Base-by-base conservation (phyloP, 352 stramenopile genomes). In the Aphanomyces stellatus region DNA sequence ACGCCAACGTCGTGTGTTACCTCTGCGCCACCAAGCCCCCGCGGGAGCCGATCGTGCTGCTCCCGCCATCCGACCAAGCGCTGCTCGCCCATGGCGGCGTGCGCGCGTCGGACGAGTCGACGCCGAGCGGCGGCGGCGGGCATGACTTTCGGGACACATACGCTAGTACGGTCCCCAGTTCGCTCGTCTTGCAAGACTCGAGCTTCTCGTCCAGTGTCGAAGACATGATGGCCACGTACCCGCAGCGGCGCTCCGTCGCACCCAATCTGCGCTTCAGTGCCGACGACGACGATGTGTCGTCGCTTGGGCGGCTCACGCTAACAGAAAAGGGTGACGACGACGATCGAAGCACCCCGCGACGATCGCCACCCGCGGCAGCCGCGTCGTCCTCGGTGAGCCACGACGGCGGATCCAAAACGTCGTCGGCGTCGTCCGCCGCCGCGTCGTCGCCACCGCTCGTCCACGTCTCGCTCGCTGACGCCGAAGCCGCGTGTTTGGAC, bases 211-310 rank as follows among this genome's bases (percentile, higher is more conserved):
- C 30, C 17, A 57, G 49, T 24, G 27, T 1, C 11, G 49, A 57
- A 30, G 49, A 57, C 30, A 17, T 57, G 19, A 57, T 57, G 49
- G 11, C 49, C 25, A 57, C 33, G 25, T n/a, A 30, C 1, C n/a
- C 49, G 13, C 22, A 15, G 49, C 49, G 30, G 42, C 42, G 42
- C 13, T 51, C 19, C 42, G 42, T 22, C 42, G 13, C 42, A 8
- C 5, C 42, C 55, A 71, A 76, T 53, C 79, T 79, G 57, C 75
- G 69, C 73, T 81, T 81, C 51, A 81, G 73, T 48, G 75, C 72
- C 41, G 71, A 63, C 31, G 72, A 67, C 31, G 65, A 66, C 37
- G 37, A 43, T 53, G 22, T 19, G 22, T 22, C 19, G 46, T 53
- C 46, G 19, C 8, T 8, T 28, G 19, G 46, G 37, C 8, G 8